Base-by-base conservation (phyloP, 2,329 filamentous ascomycete species). In the Nothophaeocryptopus gaeumannii region DNA sequence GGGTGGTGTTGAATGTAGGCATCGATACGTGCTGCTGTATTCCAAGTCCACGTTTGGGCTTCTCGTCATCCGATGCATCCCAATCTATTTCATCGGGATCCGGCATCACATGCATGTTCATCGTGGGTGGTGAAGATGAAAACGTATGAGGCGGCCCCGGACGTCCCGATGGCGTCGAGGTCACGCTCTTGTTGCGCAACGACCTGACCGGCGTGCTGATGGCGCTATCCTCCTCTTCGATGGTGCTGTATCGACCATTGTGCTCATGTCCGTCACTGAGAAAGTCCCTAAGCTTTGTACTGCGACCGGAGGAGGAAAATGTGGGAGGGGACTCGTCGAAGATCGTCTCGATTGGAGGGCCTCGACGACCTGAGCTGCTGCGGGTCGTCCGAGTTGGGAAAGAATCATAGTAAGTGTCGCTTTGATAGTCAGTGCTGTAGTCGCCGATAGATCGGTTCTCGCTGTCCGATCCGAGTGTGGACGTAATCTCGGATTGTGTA, bases 321-420 rank as follows among this genome's bases (percentile, higher is more conserved):
- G 47, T 56, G 1, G 63, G 60, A 29, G 64, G 85, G 11, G 86
- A 88, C 60, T 91, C 87, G 69, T 91, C 86, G 67, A 90, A 91
- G 75, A 90, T 87, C 16, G 83, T 88, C 63, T 90, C 86, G 42
- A 90, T 82, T 41, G 77, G 73, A 12, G 86, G 85, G 26, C 85
- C 86, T 64, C 88, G 83, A 39, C 83, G 78, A 31, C 82, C 80
- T 52, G 83, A 81, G 46, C 80, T 77, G 54, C 83, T 85, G 54
- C 80, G 78, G 8, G 86, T 89, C 34, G 80, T 84, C 52, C 80
- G 77, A 12, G 87, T 90, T 45, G 85, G 83, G 58, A 89, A 71
- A 29, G 87, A 90, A 72, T 91, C 88, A 68, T 83, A 90, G 48
- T 86, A 77, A 13, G 83, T 88, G 61, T 91, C 87, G 66, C 86